Base-by-base conservation (phyloP, 192 early-diverging fungal species). In the Backusella psychrophila region DNA sequence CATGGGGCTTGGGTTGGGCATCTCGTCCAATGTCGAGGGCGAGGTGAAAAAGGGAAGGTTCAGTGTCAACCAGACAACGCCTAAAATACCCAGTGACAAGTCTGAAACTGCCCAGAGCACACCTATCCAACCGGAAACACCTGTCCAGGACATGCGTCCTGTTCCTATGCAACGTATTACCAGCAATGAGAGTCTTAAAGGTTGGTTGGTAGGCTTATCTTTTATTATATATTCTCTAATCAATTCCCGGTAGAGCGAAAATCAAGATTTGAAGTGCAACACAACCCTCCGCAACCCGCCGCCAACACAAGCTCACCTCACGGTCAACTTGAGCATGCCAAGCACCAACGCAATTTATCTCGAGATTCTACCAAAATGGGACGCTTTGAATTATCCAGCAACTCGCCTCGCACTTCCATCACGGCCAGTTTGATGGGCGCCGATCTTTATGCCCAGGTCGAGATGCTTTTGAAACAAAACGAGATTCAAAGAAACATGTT, bases 11-110 rank as follows among this genome's bases (percentile, higher is more conserved):
- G 77, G 77, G 26, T 33, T 78, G 14, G 77, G 77, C 21, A 78
- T 78, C n/a, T 72, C 71, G 3, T 34, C 77, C 1, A 33, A 44
- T 35, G 6, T 34, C 9, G 33, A 49, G 23, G 69, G 52, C 6
- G 86, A 88, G 77, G 84, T 91, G 8, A 88, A 83, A 70, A 93
- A 91, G 72, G 91, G 91, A 11, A 84, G 92, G 26, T 94, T 93
- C 74, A 91, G 88, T 80, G 88, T 91, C 44, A 79, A 69, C 44
- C 78, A 72, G 46, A 4, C 69, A 38, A 3, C 71, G 36, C 29
- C 34, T n/a, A 63, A 69, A 3, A 38, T 69, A 23, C 39, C 75
- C 19, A 65, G 41, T 77, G 69, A 71, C 0, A 46, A 23, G n/a
- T 11, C 39, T 17, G 56, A 59, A 26, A 15, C 6, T 5, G 46